These are phyloP conservation scores for Pestalotiopsis sp. DNA, from an alignment of 2,329 filamentous ascomycete genomes.

Conservation along the genomic window DNA sequence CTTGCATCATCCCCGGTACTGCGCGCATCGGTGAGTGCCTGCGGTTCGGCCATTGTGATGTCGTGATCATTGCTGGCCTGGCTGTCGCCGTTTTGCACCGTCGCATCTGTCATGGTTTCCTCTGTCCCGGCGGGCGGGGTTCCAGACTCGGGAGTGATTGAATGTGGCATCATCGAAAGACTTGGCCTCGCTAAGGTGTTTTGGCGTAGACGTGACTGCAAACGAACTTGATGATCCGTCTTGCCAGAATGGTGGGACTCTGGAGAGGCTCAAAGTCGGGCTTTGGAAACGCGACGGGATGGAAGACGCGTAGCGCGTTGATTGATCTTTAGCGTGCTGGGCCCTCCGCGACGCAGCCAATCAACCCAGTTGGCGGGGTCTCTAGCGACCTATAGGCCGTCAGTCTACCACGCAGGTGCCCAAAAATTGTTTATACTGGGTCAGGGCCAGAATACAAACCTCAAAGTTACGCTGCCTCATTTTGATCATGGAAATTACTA, in stretches of 20 bases:
- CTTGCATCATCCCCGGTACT: conserved; percentile 15
- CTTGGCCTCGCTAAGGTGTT: neutral
- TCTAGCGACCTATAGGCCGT: neutral
- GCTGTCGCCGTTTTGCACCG: conserved; percentile 30
- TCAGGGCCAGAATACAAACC: too few species aligned
- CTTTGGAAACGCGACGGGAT: neutral
- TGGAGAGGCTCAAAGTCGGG: neutral
- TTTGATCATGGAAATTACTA: too few species aligned
- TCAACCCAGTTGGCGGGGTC: too few species aligned
- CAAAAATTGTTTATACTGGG: too few species aligned
- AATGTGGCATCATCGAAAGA: conserved; percentile 46
- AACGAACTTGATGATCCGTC: neutral
- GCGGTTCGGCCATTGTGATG: conserved; percentile 42
- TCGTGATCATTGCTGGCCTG: conserved; percentile 35
- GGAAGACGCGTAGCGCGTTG: neutral
- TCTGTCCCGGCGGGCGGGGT: conserved; percentile 33
- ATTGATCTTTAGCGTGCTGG: neutral
- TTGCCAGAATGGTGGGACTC: neutral
- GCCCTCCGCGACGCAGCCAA: neutral
- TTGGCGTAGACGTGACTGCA: neutral
- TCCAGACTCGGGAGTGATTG: conserved; percentile 34
- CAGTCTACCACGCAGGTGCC: neutral
- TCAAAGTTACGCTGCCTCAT: too few species aligned
- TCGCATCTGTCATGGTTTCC: conserved; percentile 37
- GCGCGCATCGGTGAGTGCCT: conserved; percentile 18